Evolutionary conservation across 2,329 filamentous ascomycete genomes (phyloP), one percentile per base, ranked within the genome.

Genomic region (Neonectria punicea): DNA sequence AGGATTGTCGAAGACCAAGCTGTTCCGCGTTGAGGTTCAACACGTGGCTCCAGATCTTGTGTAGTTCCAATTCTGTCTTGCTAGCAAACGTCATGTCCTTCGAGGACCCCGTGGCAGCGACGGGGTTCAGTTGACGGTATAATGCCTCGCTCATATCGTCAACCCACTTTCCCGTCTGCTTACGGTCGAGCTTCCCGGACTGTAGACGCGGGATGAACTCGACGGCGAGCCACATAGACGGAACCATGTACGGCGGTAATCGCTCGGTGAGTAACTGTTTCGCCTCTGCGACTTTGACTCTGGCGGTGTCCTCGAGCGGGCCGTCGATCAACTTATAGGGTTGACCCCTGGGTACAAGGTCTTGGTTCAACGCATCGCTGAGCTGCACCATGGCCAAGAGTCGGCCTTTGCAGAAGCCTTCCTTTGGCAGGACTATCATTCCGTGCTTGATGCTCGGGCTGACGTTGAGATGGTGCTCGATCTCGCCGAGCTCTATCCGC

Each of bases 401-500:
- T 9, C 71, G 16, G 16, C 63, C 69, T 8, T 63, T 57, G 13
- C 67, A 70, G 9, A 69, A 59, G 0, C 71, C 71, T 8, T 67
- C 58, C 3, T 47, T 67, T 1, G 71, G 58, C 0, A 70, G 5
- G 1, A 71, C 58, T 0, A 73, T 67, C 58, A 73, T 72, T 0
- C 66, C 69, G 16, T 73, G 70, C n/a, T 73, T 71, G 43, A 73
- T 73, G 1, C 53, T 57, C 13, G 32, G 20, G 11, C 69, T 63
- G 41, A 36, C 28, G n/a, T 73, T 71, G 16, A 74, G 58, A 1
- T 75, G 73, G 22, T 74, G 63, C 66, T 79, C 76, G 7, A 79
- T 71, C 41, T 79, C 77, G 1, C 70, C 76, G 0, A 76, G 67
- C 46, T 79, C 77, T 6, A 78, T 68, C 13, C 77, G 72, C 20